Percentiles rank a stretch among this genome's conserved stretches.
Conservation (phyloP, 495 filamentous ascomycete genomes). For the Penicillium fimorum region DNA sequence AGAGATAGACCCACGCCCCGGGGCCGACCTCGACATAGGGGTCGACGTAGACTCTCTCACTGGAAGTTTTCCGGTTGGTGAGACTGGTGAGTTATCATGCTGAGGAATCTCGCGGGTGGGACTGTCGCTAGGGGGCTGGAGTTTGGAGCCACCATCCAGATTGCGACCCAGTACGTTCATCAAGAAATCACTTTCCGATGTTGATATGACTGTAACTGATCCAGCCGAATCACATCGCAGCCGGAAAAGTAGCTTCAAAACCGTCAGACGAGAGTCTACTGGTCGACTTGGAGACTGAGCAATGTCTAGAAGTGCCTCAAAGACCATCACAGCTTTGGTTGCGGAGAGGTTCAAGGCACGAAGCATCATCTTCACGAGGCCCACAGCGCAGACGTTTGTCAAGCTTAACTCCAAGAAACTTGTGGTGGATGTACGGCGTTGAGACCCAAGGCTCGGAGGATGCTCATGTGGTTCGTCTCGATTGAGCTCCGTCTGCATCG, state of each 20-base stretch:
- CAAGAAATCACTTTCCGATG: slow-evolving; percentile 66
- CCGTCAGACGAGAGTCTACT: slow-evolving; percentile 70
- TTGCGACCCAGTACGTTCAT: slow-evolving; percentile 71
- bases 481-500: slow-evolving; percentile 37
- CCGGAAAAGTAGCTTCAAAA: slow-evolving; percentile 81
- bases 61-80: slow-evolving; percentile 21
- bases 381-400: slow-evolving; percentile 44
- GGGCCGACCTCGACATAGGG: slow-evolving; percentile 28
- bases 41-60: slow-evolving; percentile 24
- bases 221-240: slow-evolving; percentile 77
- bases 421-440: slow-evolving; percentile 34
- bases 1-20: slow-evolving; percentile 32
- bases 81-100: slow-evolving; percentile 25
- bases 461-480: slow-evolving; percentile 25
- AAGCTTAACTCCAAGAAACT: slow-evolving; percentile 39
- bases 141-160: slow-evolving; percentile 37
- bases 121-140: slow-evolving; percentile 27
- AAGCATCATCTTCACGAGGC: slow-evolving; percentile 46
- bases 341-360: slow-evolving; percentile 42
- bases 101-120: slow-evolving; percentile 24
- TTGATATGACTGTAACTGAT: slow-evolving; percentile 62
- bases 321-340: slow-evolving; percentile 37
- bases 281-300: slow-evolving; percentile 41
- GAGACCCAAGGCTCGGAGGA: slow-evolving; percentile 20
- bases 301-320: slow-evolving; percentile 40